Evolutionary conservation across 352 stramenopile species (phyloP).

Genomic region (Phytophthora capsici): DNA sequence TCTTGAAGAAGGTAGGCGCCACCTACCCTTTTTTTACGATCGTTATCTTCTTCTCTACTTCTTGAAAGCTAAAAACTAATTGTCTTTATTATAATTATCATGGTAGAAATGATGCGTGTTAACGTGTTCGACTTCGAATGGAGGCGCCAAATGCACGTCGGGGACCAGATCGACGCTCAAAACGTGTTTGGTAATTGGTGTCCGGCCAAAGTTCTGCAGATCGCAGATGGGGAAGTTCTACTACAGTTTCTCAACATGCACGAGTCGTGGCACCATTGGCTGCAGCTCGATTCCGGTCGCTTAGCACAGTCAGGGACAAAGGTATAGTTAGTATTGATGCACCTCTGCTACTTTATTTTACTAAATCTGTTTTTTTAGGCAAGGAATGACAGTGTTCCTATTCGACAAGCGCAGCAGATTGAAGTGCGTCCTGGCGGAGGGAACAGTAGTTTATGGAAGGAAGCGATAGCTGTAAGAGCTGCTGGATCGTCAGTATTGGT

Average conservation of each 20-base stretch:
- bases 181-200: slow-evolving; percentile 90
- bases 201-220: slow-evolving; percentile 63
- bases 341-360: slow-evolving; percentile 1
- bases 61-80: slow-evolving; percentile 9
- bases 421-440: slow-evolving; percentile 61
- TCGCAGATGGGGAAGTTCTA: slow-evolving; percentile 65
- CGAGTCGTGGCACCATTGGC: slow-evolving; percentile 71
- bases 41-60: slow-evolving; percentile 5
- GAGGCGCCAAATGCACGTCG: slow-evolving; percentile 70
- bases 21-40: not conserved
- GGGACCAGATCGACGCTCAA: slow-evolving; percentile 73
- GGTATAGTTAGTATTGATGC: slow-evolving; percentile 27
- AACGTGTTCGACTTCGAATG: slow-evolving; percentile 74
- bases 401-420: slow-evolving; percentile 74
- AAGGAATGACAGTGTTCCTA: slow-evolving; percentile 57
- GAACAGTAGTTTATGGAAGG: slow-evolving; percentile 61
- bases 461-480: slow-evolving; percentile 62
- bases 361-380: slow-evolving; percentile 32
- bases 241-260: slow-evolving; percentile 88
- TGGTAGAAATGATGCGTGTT: slow-evolving; percentile 83
- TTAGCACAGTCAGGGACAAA: slow-evolving; percentile 65
- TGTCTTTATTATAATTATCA: slow-evolving; percentile 10
- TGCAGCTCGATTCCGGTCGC: slow-evolving; percentile 68
- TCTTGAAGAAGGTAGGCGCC: slow-evolving; percentile 69
- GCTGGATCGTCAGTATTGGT: slow-evolving; percentile 58